Base-by-base conservation (phyloP, 495 filamentous ascomycete species). In the Lepraria neglecta region DNA sequence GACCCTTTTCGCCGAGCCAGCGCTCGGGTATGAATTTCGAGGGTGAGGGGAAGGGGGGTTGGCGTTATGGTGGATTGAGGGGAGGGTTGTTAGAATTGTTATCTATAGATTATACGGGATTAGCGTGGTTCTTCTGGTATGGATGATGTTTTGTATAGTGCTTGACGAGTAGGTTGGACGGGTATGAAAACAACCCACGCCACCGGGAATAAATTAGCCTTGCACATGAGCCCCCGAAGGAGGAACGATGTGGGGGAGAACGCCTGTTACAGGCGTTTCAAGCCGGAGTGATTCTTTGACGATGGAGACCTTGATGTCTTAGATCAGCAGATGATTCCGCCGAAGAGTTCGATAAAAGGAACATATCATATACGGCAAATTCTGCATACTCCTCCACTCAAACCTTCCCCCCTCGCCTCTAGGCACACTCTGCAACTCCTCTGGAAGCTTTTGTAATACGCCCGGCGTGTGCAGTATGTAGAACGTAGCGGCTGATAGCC, bases 231-330 rank as follows among this genome's bases (percentile, higher is more conserved):
- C 65, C 67, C 83, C 77, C 42, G 75, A 80, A 0, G 73, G 64
- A 4, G 72, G 73, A 19, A 65, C 66, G 2, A 71, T 60, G 6
- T 71, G 64, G 7, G 73, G 64, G 4, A 71, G 65, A 4, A 73
- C 67, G 9, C 62, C 64, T 14, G 61, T 52, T 0, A 66, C 70
- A 1, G 68, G 55, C 1, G 74, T 69, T 43, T 56, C 72, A 53
- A 79, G 15, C 14, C 79, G 69, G 28, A 82, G 66, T 1, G 67
- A 72, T 65, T 82, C 79, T 59, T 73, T 72, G 46, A 81, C 74
- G 27, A 76, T 70, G 11, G 70, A 75, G 3, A 70, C 60, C 7
- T 76, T 51, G 43, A 2, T 2, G 9, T 10, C 19, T 30, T 51
- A 51, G 19, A 45, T 45, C 14, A 45, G 43, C 43, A 45, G 43